Evolutionary conservation across 1,284 basidiomycete genomes (phyloP).

Genomic region (Apiotrichum brassicae): DNA sequence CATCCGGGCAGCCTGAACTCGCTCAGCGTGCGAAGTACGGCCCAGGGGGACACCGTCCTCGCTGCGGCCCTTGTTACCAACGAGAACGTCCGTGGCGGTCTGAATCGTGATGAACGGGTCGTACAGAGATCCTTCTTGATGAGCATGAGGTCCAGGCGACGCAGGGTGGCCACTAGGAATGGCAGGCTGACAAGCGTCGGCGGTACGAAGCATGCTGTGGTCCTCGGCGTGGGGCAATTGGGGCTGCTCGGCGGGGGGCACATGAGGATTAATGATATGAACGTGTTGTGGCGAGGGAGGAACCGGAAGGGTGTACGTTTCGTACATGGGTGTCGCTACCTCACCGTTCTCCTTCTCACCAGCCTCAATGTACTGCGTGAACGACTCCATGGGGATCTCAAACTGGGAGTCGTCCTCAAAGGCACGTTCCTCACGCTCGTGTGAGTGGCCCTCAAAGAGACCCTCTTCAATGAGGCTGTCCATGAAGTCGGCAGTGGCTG

Average conservation of each 20-base stretch:
- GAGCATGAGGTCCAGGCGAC: slow-evolving; percentile 25
- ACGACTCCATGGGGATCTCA: slow-evolving; percentile 21
- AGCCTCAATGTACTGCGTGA: slow-evolving; percentile 4
- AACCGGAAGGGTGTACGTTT: neutral
- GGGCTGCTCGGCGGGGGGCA: slow-evolving; percentile 27
- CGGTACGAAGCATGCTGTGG: slow-evolving; percentile 38
- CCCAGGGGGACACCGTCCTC: slow-evolving; percentile 66
- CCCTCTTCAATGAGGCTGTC: slow-evolving; percentile 45
- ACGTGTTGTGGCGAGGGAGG: slow-evolving; percentile 10
- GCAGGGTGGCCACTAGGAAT: slow-evolving; percentile 1
- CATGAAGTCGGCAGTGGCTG: slow-evolving; percentile 46
- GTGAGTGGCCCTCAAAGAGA: slow-evolving; percentile 38
- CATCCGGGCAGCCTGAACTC: slow-evolving; percentile 39
- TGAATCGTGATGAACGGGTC: slow-evolving; percentile 47
- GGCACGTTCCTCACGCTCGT: slow-evolving; percentile 25
- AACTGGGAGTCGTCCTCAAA: slow-evolving; percentile 32
- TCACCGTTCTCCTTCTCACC: slow-evolving; percentile 14
- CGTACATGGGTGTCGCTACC: slow-evolving; percentile 28
- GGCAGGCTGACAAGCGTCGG: slow-evolving; percentile 34
- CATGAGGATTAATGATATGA: slow-evolving; percentile 13
- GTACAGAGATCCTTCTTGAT: slow-evolving; percentile 41
- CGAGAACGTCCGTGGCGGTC: slow-evolving; percentile 38
- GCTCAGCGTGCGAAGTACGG: slow-evolving; percentile 57
- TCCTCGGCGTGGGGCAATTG: slow-evolving; percentile 28
- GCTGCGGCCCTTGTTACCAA: slow-evolving; percentile 43